Conservation (phyloP, 164 flowering plant species). For the Cinnamomum micranthum region DNA sequence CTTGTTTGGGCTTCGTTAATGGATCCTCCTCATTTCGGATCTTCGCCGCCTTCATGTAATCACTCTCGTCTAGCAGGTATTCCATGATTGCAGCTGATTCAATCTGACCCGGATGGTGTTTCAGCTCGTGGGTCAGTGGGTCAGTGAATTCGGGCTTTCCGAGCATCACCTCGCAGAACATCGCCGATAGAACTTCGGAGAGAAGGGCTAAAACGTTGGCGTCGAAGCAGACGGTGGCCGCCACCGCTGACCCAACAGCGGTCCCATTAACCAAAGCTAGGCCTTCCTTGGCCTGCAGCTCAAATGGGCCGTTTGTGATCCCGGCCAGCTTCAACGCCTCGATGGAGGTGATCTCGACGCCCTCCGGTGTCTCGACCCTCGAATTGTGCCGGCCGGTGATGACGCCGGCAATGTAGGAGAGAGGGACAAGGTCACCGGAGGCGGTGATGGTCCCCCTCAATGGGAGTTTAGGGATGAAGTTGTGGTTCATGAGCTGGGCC, state of each 20-base stretch:
- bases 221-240: conserved; percentile 27
- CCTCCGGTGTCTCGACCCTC: conserved; percentile 21
- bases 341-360: conserved; percentile 21
- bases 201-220: conserved; percentile 24
- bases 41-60: conserved; percentile 29
- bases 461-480: conserved; percentile 28
- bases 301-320: conserved; percentile 22
- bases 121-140: conserved; percentile 25
- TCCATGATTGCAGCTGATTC: conserved; percentile 33
- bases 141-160: conserved; percentile 24
- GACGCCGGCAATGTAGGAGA: conserved; percentile 39
- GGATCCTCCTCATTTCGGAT: conserved; percentile 31
- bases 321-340: conserved; percentile 35
- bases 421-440: conserved; percentile 22
- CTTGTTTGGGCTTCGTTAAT: conserved; percentile 38
- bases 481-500: conserved; percentile 29
- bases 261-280: conserved; percentile 27
- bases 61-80: conserved; percentile 26
- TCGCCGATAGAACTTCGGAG: conserved; percentile 25
- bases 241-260: conserved; percentile 29
- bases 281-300: conserved; percentile 31
- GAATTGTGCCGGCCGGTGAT: conserved; percentile 29
- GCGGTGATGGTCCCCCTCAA: conserved; percentile 32
- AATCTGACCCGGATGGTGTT: conserved; percentile 31
- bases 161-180: conserved; percentile 22